Conservation (phyloP, 148 eudicot species). For the Persicaria maculosa region DNA sequence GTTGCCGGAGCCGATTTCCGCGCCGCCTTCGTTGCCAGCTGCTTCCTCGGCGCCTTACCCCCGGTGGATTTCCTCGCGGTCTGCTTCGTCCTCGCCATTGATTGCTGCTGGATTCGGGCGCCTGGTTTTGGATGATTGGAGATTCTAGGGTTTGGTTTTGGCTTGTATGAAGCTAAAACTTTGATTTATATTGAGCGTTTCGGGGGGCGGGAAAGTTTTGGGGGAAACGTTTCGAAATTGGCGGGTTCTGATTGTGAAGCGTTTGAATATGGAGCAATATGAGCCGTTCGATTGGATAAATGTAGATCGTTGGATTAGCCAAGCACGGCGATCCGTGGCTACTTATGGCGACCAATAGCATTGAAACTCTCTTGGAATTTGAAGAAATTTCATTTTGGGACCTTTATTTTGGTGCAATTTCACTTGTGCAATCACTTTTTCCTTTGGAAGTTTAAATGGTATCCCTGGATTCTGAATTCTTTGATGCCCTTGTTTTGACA, state of each 20-base stretch:
- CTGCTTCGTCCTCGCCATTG: neutral
- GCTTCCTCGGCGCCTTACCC: neutral
- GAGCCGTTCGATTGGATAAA: neutral
- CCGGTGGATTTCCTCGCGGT: neutral
- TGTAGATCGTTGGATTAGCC: neutral
- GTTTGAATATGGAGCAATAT: neutral
- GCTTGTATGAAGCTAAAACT: too few relatives aligned
- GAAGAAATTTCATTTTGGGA: too few relatives aligned
- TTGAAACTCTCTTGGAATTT: too few relatives aligned
- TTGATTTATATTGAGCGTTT: neutral
- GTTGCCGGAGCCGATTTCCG: neutral
- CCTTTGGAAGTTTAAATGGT: too few relatives aligned
- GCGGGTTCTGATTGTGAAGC: neutral
- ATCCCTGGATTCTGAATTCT: too few relatives aligned
- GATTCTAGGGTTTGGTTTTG: neutral
- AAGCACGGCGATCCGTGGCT: neutral
- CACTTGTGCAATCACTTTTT: too few relatives aligned
- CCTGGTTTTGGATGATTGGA: neutral
- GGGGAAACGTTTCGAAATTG: neutral
- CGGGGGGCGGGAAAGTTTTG: neutral
- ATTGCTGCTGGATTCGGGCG: neutral
- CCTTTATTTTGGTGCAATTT: too few relatives aligned
- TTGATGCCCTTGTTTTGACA: too few relatives aligned
- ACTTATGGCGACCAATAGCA: neutral
- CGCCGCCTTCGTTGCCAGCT: neutral